A percentile compares a stretch with the other conserved stretches of the same genome.
Evolutionary conservation across 495 filamentous ascomycete genomes (phyloP).

Genomic region (Chlorociboria aeruginascens): DNA sequence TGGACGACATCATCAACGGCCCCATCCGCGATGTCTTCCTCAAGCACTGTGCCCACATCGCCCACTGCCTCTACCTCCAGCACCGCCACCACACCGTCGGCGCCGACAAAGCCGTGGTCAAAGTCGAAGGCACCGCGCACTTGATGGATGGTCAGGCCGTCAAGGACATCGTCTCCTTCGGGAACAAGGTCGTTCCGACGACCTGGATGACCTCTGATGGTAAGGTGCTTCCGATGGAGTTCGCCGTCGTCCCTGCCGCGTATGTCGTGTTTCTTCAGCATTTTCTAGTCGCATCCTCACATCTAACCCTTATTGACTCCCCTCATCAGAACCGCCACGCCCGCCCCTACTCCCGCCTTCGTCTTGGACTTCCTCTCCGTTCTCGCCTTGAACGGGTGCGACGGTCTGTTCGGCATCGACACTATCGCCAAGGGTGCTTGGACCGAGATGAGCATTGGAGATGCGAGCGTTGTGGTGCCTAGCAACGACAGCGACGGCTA

Average conservation of each 20-base stretch:
- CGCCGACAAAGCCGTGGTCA: neutral
- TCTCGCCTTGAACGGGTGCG: slow-evolving; percentile 2
- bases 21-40: slow-evolving; percentile 39
- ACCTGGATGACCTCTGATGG: slow-evolving; percentile 1
- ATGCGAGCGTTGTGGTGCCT: too few species aligned
- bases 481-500: too few species aligned
- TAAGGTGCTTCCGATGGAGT: slow-evolving; percentile 2
- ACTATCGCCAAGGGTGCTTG: too few species aligned
- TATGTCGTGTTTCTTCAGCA: neutral
- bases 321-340: neutral
- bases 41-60: slow-evolving; percentile 20
- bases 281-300: neutral
- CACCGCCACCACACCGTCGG: slow-evolving; percentile 1
- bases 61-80: slow-evolving; percentile 7
- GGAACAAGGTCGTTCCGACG: slow-evolving; percentile 7
- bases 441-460: too few species aligned
- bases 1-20: slow-evolving; percentile 38
- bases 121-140: neutral
- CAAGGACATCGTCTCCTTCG: slow-evolving; percentile 2
- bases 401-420: too few species aligned
- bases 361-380: neutral
- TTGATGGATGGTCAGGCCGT: slow-evolving; percentile 4
- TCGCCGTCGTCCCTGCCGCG: too few species aligned
- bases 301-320: neutral
- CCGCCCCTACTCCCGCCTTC: neutral